Conservation (phyloP, 2,329 filamentous ascomycete species). For the Rhinocladiella similis region DNA sequence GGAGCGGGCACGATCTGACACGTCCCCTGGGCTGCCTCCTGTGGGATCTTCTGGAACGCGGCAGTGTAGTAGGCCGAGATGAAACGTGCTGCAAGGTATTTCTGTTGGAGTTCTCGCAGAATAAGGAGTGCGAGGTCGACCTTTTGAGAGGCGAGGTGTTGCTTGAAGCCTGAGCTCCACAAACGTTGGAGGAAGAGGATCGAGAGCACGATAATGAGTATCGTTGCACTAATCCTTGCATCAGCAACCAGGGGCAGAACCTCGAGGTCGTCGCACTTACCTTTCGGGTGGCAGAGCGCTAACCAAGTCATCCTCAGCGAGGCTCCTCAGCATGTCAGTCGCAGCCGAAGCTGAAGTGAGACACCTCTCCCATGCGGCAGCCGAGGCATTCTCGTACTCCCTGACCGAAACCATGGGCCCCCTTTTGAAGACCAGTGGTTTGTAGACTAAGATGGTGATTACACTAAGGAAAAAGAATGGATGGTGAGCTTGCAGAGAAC, state of each 20-base stretch:
- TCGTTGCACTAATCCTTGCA: constrained; percentile 1
- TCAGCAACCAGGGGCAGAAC: not conserved
- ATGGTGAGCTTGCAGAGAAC: not conserved
- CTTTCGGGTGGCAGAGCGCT: constrained; percentile 11
- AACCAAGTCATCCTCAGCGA: constrained; percentile 9
- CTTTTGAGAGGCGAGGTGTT: constrained; percentile 14
- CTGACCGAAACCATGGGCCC: not conserved
- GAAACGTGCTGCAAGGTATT: constrained; percentile 10
- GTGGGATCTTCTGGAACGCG: constrained; percentile 8
- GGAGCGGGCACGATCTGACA: no score
- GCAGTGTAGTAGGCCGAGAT: constrained; percentile 12
- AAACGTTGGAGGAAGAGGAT: constrained; percentile 12
- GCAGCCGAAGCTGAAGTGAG: constrained; percentile 6
- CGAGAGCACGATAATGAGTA: constrained; percentile 10
- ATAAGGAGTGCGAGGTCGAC: constrained; percentile 13
- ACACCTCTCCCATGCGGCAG: constrained; percentile 7
- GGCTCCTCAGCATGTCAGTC: constrained; percentile 8
- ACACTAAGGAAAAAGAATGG: not conserved
- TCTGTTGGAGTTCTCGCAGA: constrained; percentile 11
- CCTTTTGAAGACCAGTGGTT: constrained; percentile 10
- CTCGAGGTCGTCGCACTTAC: not conserved
- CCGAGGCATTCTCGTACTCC: constrained; percentile 1
- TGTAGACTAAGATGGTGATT: constrained; percentile 9
- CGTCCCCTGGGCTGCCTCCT: no score
- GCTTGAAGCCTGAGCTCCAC: constrained; percentile 6